phyloP scores from a whole-genome alignment of 2,329 filamentous ascomycete species.

The Xylaria arbuscula region DNA sequence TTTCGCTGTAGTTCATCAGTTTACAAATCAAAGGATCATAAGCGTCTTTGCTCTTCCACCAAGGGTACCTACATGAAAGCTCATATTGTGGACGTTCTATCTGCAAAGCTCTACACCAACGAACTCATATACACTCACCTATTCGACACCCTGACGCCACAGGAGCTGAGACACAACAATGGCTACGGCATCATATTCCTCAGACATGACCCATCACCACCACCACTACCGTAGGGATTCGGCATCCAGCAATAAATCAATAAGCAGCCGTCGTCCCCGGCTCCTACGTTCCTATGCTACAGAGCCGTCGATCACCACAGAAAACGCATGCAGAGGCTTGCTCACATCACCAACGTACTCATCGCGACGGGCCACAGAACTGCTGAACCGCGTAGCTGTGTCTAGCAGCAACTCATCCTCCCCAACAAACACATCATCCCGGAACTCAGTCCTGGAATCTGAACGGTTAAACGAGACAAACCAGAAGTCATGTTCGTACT shows the following conservation, averaged over 20 bases:
- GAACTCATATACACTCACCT: constrained; percentile 10
- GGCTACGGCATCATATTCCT: constrained; percentile 51
- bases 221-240: constrained; percentile 55
- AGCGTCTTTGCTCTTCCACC: constrained; percentile 9
- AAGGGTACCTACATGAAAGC: background rate
- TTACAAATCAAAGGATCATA: constrained; percentile 9
- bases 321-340: constrained; percentile 63
- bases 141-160: constrained; percentile 7
- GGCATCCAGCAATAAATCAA: constrained; percentile 53
- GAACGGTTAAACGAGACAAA: constrained; percentile 42
- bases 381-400: constrained; percentile 65
- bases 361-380: constrained; percentile 63
- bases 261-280: constrained; percentile 60
- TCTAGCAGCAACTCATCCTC: constrained; percentile 57
- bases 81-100: constrained; percentile 18
- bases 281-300: constrained; percentile 67
- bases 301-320: constrained; percentile 67
- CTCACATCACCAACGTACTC: constrained; percentile 58
- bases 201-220: constrained; percentile 46
- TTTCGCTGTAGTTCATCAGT: constrained; percentile 24
- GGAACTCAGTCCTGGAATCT: constrained; percentile 52
- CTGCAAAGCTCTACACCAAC: constrained; percentile 12
- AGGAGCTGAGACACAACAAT: constrained; percentile 43
- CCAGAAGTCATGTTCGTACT: constrained; percentile 45
- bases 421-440: constrained; percentile 52